Evolutionary conservation across 352 stramenopile genomes (phyloP).

Genomic region (Phytophthora ramorum): DNA sequence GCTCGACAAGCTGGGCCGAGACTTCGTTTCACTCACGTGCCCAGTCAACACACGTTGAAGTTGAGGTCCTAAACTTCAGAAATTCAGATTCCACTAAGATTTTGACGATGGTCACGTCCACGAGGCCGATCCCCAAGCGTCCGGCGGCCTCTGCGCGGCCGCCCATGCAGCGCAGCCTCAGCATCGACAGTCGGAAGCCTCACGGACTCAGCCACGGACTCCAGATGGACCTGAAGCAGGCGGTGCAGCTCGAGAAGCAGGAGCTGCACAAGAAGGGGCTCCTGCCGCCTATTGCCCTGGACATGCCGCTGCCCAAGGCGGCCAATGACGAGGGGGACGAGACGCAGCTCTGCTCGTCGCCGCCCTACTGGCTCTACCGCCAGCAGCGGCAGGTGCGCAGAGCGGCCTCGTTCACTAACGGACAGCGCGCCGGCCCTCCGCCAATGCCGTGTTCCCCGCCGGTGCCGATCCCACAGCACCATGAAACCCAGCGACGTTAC

Average conservation of each 20-base stretch:
- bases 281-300: background rate
- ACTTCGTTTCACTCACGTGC: too few species aligned
- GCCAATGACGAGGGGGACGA: conserved; percentile 15
- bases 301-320: conserved; percentile 9
- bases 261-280: conserved; percentile 35
- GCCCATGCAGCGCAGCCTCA: conserved; percentile 26
- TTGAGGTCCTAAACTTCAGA: conserved; percentile 3
- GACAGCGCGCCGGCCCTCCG: background rate
- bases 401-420: conserved; percentile 43
- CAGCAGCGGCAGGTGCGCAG: conserved; percentile 31
- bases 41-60: conserved; percentile 22
- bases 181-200: conserved; percentile 16
- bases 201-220: conserved; percentile 33
- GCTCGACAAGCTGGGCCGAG: too few species aligned
- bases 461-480: conserved; percentile 54
- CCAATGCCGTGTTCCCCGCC: conserved; percentile 55
- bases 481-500: conserved; percentile 34
- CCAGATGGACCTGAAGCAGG: conserved; percentile 40
- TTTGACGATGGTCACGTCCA: conserved; percentile 21
- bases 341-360: background rate
- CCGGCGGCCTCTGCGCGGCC: background rate
- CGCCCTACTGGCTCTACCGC: conserved; percentile 29
- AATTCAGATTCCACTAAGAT: conserved; percentile 1
- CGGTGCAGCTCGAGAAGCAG: conserved; percentile 41
- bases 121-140: conserved; percentile 11